phyloP scores from a whole-genome alignment of 2,329 filamentous ascomycete species.

The Chrysosphaeria jannelii region DNA sequence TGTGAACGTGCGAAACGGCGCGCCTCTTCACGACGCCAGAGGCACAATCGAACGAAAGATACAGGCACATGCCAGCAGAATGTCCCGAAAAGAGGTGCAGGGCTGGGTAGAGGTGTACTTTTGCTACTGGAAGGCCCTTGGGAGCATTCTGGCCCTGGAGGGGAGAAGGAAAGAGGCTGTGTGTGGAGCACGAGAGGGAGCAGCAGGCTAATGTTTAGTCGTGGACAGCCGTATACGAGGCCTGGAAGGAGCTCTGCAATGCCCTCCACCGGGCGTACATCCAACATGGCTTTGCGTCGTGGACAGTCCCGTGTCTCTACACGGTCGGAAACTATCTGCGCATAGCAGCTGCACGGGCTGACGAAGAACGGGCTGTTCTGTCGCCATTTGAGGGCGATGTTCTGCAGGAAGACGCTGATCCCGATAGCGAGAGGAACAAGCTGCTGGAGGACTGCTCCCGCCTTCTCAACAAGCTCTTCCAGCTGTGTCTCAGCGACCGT shows the following conservation, averaged over 20 bases:
- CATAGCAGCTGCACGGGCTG: constrained; percentile 70
- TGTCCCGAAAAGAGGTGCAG: constrained; percentile 35
- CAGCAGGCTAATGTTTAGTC: too few species aligned
- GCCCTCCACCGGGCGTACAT: constrained; percentile 56
- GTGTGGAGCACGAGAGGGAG: too few species aligned
- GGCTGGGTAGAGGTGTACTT: constrained; percentile 74
- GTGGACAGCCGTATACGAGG: constrained; percentile 59
- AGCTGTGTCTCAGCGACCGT: constrained; percentile 70
- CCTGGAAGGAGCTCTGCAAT: constrained; percentile 65
- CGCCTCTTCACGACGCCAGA: constrained; percentile 32
- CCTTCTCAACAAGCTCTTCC: constrained; percentile 76
- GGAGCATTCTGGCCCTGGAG: constrained; percentile 32
- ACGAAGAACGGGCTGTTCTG: constrained; percentile 27
- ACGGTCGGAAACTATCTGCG: constrained; percentile 62
- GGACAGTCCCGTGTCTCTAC: constrained; percentile 82
- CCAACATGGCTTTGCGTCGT: constrained; percentile 46
- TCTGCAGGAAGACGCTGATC: constrained; percentile 59
- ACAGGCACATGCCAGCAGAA: constrained; percentile 21
- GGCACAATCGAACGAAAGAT: constrained; percentile 46
- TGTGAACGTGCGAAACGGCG: constrained; percentile 37
- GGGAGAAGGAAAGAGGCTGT: not conserved
- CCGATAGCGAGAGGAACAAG: constrained; percentile 46
- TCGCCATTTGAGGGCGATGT: constrained; percentile 11
- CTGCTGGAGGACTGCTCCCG: constrained; percentile 76
- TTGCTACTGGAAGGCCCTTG: constrained; percentile 57